Conservation (phyloP, 2,329 filamentous ascomycete species). For the Aspergillus sp. region DNA sequence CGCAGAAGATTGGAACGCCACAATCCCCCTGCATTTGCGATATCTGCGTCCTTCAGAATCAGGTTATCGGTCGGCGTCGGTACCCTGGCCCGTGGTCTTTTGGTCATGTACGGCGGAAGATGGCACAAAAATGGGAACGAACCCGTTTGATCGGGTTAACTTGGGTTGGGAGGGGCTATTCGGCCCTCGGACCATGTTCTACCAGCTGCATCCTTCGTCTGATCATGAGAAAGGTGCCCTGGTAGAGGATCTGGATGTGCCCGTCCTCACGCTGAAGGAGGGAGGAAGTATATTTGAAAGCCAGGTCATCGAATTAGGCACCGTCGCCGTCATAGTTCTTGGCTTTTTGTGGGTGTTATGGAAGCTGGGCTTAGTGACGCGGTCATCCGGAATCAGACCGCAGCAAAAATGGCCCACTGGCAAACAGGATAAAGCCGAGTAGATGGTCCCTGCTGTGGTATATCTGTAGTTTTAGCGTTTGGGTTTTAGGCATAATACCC, state of each 20-base stretch:
- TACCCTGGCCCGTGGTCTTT: slow-evolving; percentile 82
- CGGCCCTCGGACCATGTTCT: slow-evolving; percentile 74
- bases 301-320: slow-evolving; percentile 52
- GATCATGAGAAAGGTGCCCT: slow-evolving; percentile 33
- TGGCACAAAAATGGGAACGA: slow-evolving; percentile 66
- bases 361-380: slow-evolving; percentile 49
- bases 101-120: slow-evolving; percentile 74
- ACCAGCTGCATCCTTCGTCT: slow-evolving; percentile 66
- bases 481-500: not conserved
- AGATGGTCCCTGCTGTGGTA: not conserved
- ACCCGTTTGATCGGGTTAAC: slow-evolving; percentile 81
- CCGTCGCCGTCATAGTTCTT: slow-evolving; percentile 57
- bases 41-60: slow-evolving; percentile 67
- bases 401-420: slow-evolving; percentile 1
- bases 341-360: slow-evolving; percentile 71
- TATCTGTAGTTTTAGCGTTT: slow-evolving; percentile 6
- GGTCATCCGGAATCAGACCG: slow-evolving; percentile 21
- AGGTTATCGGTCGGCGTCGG: slow-evolving; percentile 55
- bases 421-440: slow-evolving; percentile 30
- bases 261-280: slow-evolving; percentile 60
- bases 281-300: slow-evolving; percentile 38
- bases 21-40: slow-evolving; percentile 78
- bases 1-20: slow-evolving; percentile 34
- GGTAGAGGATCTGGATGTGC: slow-evolving; percentile 59
- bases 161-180: slow-evolving; percentile 87